A percentile compares a stretch with the other conserved stretches of the same genome.
Conservation (phyloP, 1,284 basidiomycete species). For the Trametes polyzona region DNA sequence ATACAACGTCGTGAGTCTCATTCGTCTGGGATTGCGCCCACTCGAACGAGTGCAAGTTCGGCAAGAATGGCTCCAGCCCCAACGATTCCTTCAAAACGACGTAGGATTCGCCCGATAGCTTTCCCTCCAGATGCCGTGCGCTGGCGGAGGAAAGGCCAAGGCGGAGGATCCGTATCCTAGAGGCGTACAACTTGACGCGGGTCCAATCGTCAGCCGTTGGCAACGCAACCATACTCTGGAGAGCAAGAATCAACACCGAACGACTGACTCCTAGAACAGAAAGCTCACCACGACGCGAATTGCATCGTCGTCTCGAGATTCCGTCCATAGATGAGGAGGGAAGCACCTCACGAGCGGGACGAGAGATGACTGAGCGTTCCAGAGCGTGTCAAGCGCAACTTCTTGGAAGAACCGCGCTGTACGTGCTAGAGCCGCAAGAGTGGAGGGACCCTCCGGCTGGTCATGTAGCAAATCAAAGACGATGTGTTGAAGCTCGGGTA, state of each 20-base stretch:
- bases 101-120: neutral
- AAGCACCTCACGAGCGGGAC: conserved; percentile 24
- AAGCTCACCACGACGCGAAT: conserved; percentile 12
- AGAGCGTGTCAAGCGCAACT: conserved; percentile 23
- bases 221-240: conserved; percentile 6
- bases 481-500: conserved; percentile 21
- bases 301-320: conserved; percentile 8
- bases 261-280: too few relatives aligned
- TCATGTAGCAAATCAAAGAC: conserved; percentile 13
- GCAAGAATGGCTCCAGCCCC: conserved; percentile 11
- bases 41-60: conserved; percentile 18
- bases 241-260: neutral
- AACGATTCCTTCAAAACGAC: neutral
- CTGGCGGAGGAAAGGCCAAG: neutral
- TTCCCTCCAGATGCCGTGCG: neutral
- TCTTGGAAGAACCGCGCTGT: conserved; percentile 22
- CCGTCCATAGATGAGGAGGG: conserved; percentile 15
- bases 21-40: conserved; percentile 7
- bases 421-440: conserved; percentile 16
- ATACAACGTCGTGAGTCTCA: conserved; percentile 2
- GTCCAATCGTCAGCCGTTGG: conserved; percentile 19
- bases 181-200: conserved; percentile 19
- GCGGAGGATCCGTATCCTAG: conserved; percentile 8
- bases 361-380: conserved; percentile 15
- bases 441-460: neutral